Evolutionary conservation across 768 basidiomycete genomes (phyloP), one percentile per base, ranked within the genome.

Genomic region (Gloeophyllum trabeum): DNA sequence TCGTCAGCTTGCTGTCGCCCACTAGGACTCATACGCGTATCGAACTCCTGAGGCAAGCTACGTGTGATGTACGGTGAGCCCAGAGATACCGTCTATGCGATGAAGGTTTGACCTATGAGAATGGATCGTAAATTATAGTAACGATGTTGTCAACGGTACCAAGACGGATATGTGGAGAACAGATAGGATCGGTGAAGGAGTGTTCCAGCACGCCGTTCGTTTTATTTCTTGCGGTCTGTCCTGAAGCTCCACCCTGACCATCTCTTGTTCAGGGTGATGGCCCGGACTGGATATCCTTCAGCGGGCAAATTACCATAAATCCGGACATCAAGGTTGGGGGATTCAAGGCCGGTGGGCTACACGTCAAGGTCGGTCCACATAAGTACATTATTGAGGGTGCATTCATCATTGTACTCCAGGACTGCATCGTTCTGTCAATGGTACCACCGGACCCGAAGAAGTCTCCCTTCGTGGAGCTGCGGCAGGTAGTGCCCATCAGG

Each of bases 111-210:
- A n/a, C n/a, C n/a, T n/a, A n/a, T n/a, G n/a, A n/a, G n/a, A n/a
- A n/a, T n/a, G n/a, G n/a, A n/a, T n/a, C n/a, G n/a, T n/a, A 23
- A 6, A 35, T 39, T 35, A 16, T 47, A 79, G 76, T 32, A 75
- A 76, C 48, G 51, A 63, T 2, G 45, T 67, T 14, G 50, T 71
- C 14, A 50, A 65, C 6, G 71, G 69, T 1, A 70, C 72, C n/a
- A 81, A 77, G 55, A 70, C 79, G 2, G 76, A 83, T 48, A 84
- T 84, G 19, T 85, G 81, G 80, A 64, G 72, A 43, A 67, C 75
- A 1, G 77, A 78, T 47, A 65, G 61, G 43, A 75, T 83, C 26
- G 81, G 81, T 5, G 73, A 76, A 51, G 81, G 70, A n/a, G 57
- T 54, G 7, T 81, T 86, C 51, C 68, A 55, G 46, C 73, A 71